These are phyloP conservation scores for Colletotrichum agaves DNA, from an alignment of 2,329 filamentous ascomycete species.

Conservation along the genomic window DNA sequence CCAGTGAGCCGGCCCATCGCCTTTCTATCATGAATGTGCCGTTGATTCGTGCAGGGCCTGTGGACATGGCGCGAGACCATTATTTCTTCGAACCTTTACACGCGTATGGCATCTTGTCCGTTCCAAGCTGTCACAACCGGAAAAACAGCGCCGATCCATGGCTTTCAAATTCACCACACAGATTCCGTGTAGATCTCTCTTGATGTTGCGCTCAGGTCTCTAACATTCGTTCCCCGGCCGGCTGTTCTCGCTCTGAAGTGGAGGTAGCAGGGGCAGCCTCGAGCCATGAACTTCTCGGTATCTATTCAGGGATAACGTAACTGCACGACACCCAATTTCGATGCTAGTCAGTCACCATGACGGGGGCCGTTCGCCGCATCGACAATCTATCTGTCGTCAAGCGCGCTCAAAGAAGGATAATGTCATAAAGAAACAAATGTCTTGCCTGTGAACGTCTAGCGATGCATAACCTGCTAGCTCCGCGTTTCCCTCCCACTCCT, in stretches of 20 bases:
- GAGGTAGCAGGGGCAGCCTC: constrained; percentile 2
- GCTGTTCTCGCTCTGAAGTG: neutral
- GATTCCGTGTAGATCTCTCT: constrained; percentile 18
- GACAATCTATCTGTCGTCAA: neutral
- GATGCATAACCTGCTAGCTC: neutral
- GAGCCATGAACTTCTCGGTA: neutral
- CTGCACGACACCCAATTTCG: constrained; percentile 10
- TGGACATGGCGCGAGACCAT: constrained; percentile 12
- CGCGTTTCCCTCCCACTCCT: neutral
- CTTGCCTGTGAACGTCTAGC: neutral
- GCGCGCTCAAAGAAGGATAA: neutral
- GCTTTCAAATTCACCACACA: neutral
- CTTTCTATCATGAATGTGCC: neutral
- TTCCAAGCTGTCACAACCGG: constrained; percentile 23
- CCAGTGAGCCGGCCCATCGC: neutral
- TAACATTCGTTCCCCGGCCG: neutral
- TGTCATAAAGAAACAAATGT: constrained; percentile 18
- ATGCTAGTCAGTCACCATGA: constrained; percentile 11
- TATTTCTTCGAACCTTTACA: neutral
- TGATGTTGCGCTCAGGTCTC: constrained; percentile 28
- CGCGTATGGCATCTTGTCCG: constrained; percentile 7
- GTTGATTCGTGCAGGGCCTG: constrained; percentile 15
- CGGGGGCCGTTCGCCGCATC: neutral
- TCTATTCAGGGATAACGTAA: neutral
- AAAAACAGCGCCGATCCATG: constrained; percentile 11